Evolutionary conservation across 202 grass and related monocot species (phyloP), one percentile per base, ranked within the genome.

Genomic region (Saccharum hybrid): DNA sequence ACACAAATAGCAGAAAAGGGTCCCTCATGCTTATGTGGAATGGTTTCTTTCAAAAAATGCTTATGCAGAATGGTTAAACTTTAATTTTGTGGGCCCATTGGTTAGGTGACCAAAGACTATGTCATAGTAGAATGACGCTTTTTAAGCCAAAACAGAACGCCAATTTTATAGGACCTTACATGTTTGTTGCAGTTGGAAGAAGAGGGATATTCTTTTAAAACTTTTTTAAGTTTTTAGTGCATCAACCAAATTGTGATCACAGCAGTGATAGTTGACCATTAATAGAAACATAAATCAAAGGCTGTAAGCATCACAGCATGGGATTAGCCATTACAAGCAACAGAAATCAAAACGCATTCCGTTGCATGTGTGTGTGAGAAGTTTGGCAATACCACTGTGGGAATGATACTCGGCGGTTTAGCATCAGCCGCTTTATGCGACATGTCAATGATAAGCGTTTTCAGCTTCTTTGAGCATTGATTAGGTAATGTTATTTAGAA

Each of bases 221-320:
- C 4, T 46, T 13, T 13, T 48, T 48, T 4, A 33, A 48, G 12
- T 78, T 79, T 76, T 26, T 18, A n/a, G 14, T 65, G 31, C 16
- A 49, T 12, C 76, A 66, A 51, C 48, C 26, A 22, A 36, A 5
- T 5, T 36, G 56, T 56, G 7, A 76, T 39, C 30, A 16, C 31
- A 54, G 2, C 12, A 73, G 18, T 68, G 19, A 62, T 11, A 30
- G 46, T 43, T 40, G n/a, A 15, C 10, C 38, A 26, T 66, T 14
- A 39, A 37, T 61, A 79, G 46, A 49, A 66, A 11, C 42, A 10
- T 28, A 72, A 71, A 77, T 18, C n/a, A 48, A 76, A 65, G 46
- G 40, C 1, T 13, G 10, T 49, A 31, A 63, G 28, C 66, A 72
- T 72, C 21, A 42, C 31, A 63, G 8, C 66, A 19, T 6, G 41